These are phyloP conservation scores for Russula dissimulans DNA, from an alignment of 768 basidiomycete genomes.

Conservation along the genomic window DNA sequence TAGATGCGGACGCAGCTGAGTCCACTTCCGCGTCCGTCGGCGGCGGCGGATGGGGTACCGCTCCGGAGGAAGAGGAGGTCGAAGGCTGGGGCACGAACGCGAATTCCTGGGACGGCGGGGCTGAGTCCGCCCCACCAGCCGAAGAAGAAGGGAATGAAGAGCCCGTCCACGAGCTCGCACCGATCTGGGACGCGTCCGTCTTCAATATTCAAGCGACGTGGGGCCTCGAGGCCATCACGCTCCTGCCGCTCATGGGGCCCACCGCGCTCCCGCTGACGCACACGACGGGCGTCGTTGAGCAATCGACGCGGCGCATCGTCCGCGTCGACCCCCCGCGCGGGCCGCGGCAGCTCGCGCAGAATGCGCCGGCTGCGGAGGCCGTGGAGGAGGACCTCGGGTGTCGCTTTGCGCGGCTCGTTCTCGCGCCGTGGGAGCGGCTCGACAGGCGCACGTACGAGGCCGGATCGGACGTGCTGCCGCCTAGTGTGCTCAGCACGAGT, in stretches of 20 bases:
- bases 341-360: constrained; percentile 19
- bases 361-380: constrained; percentile 18
- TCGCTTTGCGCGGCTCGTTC: constrained; percentile 39
- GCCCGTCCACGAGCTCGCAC: neutral
- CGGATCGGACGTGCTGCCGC: constrained; percentile 28
- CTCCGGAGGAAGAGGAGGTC: neutral
- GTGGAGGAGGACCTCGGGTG: constrained; percentile 42
- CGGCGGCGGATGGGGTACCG: neutral
- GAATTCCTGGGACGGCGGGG: neutral
- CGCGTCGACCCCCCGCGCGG: constrained; percentile 34
- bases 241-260: constrained; percentile 43
- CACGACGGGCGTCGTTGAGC: constrained; percentile 55
- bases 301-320: constrained; percentile 49
- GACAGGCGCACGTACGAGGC: constrained; percentile 26
- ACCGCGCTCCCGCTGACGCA: constrained; percentile 53
- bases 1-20: neutral
- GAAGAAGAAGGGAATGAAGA: neutral
- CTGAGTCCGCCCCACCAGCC: neutral
- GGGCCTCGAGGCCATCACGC: constrained; percentile 10
- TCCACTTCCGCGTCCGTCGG: neutral
- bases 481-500: constrained; percentile 30
- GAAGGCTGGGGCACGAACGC: constrained; percentile 14
- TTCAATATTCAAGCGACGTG: constrained; percentile 8
- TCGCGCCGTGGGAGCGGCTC: constrained; percentile 46
- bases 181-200: constrained; percentile 2